Percentiles rank a stretch among this genome's conserved stretches.
These are phyloP conservation scores for Paramyrothecium roridum DNA, from an alignment of 2,329 filamentous ascomycete species.

Conservation along the genomic window DNA sequence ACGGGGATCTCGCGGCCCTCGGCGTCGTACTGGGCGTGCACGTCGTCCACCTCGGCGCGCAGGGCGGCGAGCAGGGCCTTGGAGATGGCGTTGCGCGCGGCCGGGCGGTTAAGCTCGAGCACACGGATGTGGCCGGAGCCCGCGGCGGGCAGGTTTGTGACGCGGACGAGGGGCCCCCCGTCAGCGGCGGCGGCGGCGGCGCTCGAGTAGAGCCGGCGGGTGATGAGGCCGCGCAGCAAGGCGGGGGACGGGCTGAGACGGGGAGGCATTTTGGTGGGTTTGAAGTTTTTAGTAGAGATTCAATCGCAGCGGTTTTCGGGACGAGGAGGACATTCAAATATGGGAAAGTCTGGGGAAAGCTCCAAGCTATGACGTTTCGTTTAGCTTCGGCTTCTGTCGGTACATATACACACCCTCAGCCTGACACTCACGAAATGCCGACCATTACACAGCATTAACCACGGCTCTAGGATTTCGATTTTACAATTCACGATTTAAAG, in stretches of 20 bases:
- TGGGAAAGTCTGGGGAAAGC: neutral
- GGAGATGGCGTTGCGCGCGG: conserved; percentile 89
- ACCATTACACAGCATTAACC: too few species aligned
- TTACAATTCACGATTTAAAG: neutral
- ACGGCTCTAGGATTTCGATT: neutral
- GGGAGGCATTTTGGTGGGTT: conserved; percentile 24
- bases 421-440: too few species aligned
- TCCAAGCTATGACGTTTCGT: neutral
- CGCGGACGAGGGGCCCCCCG: conserved; percentile 57
- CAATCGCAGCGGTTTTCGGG: neutral
- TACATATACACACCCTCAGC: neutral
- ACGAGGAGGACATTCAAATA: neutral
- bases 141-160: conserved; percentile 73
- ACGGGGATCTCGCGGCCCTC: conserved; percentile 54
- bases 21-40: conserved; percentile 61
- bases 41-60: conserved; percentile 66
- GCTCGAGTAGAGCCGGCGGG: conserved; percentile 38
- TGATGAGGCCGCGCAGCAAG: conserved; percentile 13
- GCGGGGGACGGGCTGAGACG: conserved; percentile 18
- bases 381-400: conserved; percentile 1
- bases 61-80: conserved; percentile 70
- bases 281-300: neutral
- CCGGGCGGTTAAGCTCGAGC: conserved; percentile 80
- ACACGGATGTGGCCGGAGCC: conserved; percentile 82
- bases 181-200: conserved; percentile 40